Evolutionary conservation across 108 stramenopile species (phyloP).

Genomic region (Craspedostauros australis): DNA sequence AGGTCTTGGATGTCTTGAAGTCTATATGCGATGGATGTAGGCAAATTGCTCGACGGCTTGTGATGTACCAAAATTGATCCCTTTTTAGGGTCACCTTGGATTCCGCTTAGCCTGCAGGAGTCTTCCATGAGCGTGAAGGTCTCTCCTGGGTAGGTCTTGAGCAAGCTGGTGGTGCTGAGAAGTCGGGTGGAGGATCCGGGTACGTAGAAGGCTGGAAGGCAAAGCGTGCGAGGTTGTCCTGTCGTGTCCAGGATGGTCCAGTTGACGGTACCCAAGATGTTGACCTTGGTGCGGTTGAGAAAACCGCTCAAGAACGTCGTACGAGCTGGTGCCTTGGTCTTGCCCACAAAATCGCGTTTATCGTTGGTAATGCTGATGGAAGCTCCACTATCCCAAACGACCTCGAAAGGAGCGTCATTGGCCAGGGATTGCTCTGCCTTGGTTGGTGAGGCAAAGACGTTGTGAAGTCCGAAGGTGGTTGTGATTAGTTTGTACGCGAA

Average conservation of each 20-base stretch:
- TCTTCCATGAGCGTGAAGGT: not conserved
- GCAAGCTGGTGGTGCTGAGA: constrained; percentile 8
- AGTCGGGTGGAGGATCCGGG: constrained; percentile 4
- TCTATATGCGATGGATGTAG: not conserved
- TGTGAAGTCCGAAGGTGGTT: no score
- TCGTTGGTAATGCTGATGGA: not conserved
- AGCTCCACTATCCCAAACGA: constrained; percentile 28
- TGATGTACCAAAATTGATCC: no score
- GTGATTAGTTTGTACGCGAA: no score
- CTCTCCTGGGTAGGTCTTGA: constrained; percentile 3
- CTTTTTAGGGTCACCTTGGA: no score
- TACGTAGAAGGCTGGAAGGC: constrained; percentile 2
- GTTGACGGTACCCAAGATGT: not conserved
- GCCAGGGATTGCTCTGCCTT: no score
- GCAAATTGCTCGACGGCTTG: not conserved
- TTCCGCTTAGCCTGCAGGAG: not conserved
- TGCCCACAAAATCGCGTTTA: constrained; percentile 13
- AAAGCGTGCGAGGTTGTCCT: not conserved
- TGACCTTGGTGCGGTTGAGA: not conserved
- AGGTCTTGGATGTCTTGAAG: not conserved
- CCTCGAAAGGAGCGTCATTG: not conserved
- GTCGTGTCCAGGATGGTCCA: not conserved
- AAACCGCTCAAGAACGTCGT: not conserved
- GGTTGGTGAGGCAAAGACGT: no score
- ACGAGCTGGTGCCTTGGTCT: not conserved